A percentile compares a stretch with the other conserved stretches of the same genome.
Conservation (phyloP, 1,284 basidiomycete species). For the Athelia sp. region DNA sequence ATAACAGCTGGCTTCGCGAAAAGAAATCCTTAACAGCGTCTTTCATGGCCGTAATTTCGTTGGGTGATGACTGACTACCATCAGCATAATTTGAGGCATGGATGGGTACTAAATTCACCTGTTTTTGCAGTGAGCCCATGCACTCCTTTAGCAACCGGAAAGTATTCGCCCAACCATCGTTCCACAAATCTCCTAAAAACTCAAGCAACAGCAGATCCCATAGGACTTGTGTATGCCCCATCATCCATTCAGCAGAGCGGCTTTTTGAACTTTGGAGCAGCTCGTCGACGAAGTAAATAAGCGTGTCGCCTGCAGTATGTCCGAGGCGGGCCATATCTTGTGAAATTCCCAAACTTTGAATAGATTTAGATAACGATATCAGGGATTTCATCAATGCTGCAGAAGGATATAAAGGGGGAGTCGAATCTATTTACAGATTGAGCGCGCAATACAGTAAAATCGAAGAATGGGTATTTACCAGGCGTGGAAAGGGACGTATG, state of each 20-base stretch:
- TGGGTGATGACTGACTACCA: background rate
- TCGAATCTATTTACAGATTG: conserved; percentile 5
- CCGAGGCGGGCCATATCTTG: conserved; percentile 29
- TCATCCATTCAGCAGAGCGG: conserved; percentile 15
- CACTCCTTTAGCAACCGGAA: conserved; percentile 21
- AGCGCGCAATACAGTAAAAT: background rate
- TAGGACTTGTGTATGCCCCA: conserved; percentile 21
- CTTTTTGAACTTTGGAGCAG: conserved; percentile 21
- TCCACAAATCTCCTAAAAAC: conserved; percentile 35
- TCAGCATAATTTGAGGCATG: background rate
- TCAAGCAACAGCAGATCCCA: conserved; percentile 51
- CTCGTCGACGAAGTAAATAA: conserved; percentile 36
- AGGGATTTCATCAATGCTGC: conserved; percentile 48
- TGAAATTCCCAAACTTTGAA: conserved; percentile 48
- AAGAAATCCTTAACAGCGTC: conserved; percentile 18
- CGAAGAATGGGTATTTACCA: conserved; percentile 9
- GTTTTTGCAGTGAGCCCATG: conserved; percentile 18
- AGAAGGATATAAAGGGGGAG: conserved; percentile 41
- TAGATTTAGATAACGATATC: conserved; percentile 44
- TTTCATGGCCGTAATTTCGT: conserved; percentile 4
- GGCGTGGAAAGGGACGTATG: background rate
- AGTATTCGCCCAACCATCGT: conserved; percentile 28
- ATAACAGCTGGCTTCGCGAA: conserved; percentile 39
- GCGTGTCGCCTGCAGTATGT: conserved; percentile 29
- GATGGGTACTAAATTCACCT: conserved; percentile 17